Evolutionary conservation across 1,139 yeast genomes (phyloP), one percentile per base, ranked within the genome.

Genomic region (Scheffersomyces quercinus): DNA sequence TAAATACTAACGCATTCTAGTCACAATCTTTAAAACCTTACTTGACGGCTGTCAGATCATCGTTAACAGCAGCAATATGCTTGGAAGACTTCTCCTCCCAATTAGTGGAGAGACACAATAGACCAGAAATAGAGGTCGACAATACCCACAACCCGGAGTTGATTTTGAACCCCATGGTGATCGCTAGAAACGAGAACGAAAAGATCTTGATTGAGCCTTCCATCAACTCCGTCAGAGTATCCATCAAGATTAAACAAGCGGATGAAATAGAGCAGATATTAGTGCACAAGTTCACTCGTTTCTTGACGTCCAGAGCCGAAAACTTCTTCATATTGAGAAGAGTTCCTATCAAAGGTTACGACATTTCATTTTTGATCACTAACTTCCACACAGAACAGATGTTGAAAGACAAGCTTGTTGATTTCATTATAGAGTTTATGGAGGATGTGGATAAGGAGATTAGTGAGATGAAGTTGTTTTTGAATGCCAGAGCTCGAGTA

Each of bases 371-470:
- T 62, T 76, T 93, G 62, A 82, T 93, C 56, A 93, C 99, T 33
- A 93, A 93, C 67, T 84, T 84, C 69, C 99, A 93, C 67, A 90
- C 97, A 9, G 98, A 93, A 65, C 86, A 86, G 55, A 90, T 93
- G 97, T 79, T 91, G 67, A 93, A 95, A 70, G 93, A 87, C 60
- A 95, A 95, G 67, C 79, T 93, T 59, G 97, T 93, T 39, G 99
- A 93, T 65, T 93, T 93, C 63, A 90, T 93, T 56, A 89, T 93
- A 58, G 98, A 93, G 70, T 93, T 95, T 65, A 91, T 93, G 99
- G 99, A 93, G 67, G 99, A 91, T 59, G 99, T 93, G 24, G 99
- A 93, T 67, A 93, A 91, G 71, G 99, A 93, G 67, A 95, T 93
- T 60, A 88, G 97, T 66, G 99, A 93, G 65, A 95, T 93, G 96